Conservation (phyloP, 164 flowering plant genomes). For the Tetrastigma voinierianum region DNA sequence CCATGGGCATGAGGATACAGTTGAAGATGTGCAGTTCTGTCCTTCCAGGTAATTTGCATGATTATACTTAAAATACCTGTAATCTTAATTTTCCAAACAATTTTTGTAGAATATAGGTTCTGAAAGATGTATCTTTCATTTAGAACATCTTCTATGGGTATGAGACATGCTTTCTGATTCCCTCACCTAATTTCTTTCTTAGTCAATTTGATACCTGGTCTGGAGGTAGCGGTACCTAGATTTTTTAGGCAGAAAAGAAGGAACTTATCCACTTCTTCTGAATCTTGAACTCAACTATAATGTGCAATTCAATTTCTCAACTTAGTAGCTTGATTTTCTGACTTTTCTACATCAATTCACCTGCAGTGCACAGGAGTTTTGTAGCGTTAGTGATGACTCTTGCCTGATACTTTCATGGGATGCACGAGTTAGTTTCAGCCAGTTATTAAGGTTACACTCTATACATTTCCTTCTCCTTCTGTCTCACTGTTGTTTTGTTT, state of each 20-base stretch:
- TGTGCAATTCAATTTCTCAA: background rate
- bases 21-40: constrained; percentile 97
- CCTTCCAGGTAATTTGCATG: constrained; percentile 75
- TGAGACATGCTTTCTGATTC: too few species aligned
- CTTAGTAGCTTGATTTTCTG: background rate
- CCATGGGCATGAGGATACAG: constrained; percentile 87
- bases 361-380: background rate
- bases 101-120: background rate
- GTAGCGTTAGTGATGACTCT: background rate
- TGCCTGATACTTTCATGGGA: background rate
- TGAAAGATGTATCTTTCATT: background rate
- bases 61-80: background rate
- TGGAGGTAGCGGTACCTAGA: background rate
- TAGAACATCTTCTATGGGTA: background rate
- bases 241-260: too few species aligned
- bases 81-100: background rate
- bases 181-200: too few species aligned
- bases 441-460: too few species aligned
- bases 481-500: background rate
- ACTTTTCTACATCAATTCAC: background rate
- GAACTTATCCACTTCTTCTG: too few species aligned
- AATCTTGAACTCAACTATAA: background rate
- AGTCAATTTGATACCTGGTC: background rate
- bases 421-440: too few species aligned
- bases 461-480: too few species aligned